phyloP scores from a whole-genome alignment of 495 filamentous ascomycete genomes.

The Penicillium psychrofluorescens region DNA sequence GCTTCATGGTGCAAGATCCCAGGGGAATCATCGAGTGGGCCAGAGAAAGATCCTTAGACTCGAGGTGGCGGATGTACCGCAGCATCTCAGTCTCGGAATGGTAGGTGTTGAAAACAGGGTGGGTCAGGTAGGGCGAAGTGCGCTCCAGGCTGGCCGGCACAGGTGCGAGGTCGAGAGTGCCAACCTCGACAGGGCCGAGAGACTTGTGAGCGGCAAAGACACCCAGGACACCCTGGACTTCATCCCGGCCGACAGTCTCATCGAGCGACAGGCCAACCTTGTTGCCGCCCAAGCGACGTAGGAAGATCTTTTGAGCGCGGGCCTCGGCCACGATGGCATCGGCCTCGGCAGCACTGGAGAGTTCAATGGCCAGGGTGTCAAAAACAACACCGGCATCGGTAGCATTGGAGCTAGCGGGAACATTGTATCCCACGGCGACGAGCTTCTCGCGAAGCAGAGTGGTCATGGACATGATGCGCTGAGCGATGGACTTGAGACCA shows the following conservation, averaged over 20 bases:
- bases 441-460: conserved; percentile 62
- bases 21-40: conserved; percentile 98
- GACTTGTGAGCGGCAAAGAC: conserved; percentile 43
- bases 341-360: conserved; percentile 40
- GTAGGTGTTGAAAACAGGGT: conserved; percentile 94
- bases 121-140: conserved; percentile 71
- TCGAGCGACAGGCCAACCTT: conserved; percentile 65
- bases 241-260: conserved; percentile 58
- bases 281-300: conserved; percentile 52
- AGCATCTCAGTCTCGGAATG: conserved; percentile 96
- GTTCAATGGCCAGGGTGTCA: conserved; percentile 72
- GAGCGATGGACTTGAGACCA: conserved; percentile 79
- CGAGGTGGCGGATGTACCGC: conserved; percentile 88
- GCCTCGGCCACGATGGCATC: conserved; percentile 46
- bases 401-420: conserved; percentile 45
- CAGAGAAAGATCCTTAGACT: conserved; percentile 92
- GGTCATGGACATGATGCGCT: conserved; percentile 64
- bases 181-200: conserved; percentile 28
- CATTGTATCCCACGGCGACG: conserved; percentile 56
- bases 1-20: conserved; percentile 99
- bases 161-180: conserved; percentile 36
- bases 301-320: conserved; percentile 49
- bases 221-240: conserved; percentile 53
- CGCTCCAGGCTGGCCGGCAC: conserved; percentile 60
- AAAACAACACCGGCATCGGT: conserved; percentile 54